Percentiles rank a stretch among this genome's conserved stretches.
These are phyloP conservation scores for Podaxis sp. DNA, from an alignment of 768 basidiomycete genomes.

Conservation along the genomic window DNA sequence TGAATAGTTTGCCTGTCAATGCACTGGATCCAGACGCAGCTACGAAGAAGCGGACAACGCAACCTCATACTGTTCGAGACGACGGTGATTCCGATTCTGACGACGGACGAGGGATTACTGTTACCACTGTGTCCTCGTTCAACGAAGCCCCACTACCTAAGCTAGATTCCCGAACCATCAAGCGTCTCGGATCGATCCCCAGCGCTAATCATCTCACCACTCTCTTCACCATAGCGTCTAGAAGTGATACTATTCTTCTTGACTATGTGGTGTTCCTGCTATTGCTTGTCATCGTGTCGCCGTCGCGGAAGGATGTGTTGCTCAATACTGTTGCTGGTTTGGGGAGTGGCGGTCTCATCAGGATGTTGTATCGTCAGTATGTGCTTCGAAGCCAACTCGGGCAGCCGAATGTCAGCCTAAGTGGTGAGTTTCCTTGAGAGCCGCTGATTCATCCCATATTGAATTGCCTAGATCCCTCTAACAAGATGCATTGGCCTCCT, in stretches of 20 bases:
- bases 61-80: slow-evolving; percentile 16
- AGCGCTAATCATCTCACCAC: slow-evolving; percentile 50
- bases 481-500: slow-evolving; percentile 56
- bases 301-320: slow-evolving; percentile 52
- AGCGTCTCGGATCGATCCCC: slow-evolving; percentile 60
- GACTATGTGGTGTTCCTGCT: slow-evolving; percentile 59
- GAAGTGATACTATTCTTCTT: slow-evolving; percentile 35
- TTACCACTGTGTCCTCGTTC: slow-evolving; percentile 38
- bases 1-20: slow-evolving; percentile 53
- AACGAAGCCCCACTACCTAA: slow-evolving; percentile 30
- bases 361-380: slow-evolving; percentile 71
- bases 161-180: slow-evolving; percentile 58
- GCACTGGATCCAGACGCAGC: slow-evolving; percentile 43
- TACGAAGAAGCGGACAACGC: background rate
- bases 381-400: slow-evolving; percentile 65
- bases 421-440: slow-evolving; percentile 22
- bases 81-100: slow-evolving; percentile 42
- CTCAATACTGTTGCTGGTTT: slow-evolving; percentile 51
- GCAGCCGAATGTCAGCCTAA: slow-evolving; percentile 38
- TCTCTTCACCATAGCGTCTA: slow-evolving; percentile 45
- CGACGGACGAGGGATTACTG: slow-evolving; percentile 26
- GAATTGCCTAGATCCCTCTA: slow-evolving; percentile 37
- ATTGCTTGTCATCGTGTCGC: slow-evolving; percentile 59
- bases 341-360: slow-evolving; percentile 58
- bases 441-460: background rate